Conservation (phyloP, 441 rosid species). For the Dalechampia spathulata region DNA sequence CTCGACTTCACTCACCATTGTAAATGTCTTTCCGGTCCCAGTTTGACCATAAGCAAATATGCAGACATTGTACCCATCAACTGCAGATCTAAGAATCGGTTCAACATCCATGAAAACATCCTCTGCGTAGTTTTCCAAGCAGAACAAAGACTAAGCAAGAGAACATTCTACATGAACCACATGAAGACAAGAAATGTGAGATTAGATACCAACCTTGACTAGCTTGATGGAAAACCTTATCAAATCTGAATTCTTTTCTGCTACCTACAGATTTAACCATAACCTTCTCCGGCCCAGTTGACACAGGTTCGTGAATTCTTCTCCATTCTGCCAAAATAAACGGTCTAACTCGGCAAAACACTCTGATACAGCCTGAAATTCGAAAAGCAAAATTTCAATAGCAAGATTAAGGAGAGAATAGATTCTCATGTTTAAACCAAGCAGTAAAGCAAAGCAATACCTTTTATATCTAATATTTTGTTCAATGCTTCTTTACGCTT, state of each 20-base stretch:
- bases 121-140: constrained; percentile 50
- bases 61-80: constrained; percentile 86
- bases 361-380: constrained; percentile 70
- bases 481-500: constrained; percentile 56
- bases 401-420: background rate
- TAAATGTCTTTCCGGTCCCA: constrained; percentile 81
- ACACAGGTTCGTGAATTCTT: constrained; percentile 40
- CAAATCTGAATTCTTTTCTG: constrained; percentile 63
- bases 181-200: background rate
- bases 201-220: constrained; percentile 57
- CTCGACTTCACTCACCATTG: constrained; percentile 50
- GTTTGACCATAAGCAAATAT: constrained; percentile 90
- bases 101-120: constrained; percentile 70
- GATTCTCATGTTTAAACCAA: constrained; percentile 5
- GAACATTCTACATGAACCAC: too few relatives aligned
- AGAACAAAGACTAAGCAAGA: too few relatives aligned
- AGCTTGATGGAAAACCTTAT: constrained; percentile 60
- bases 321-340: constrained; percentile 37
- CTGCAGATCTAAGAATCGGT: constrained; percentile 79
- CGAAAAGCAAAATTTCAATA: background rate
- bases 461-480: constrained; percentile 68
- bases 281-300: constrained; percentile 36
- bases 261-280: constrained; percentile 46
- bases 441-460: constrained; percentile 20
- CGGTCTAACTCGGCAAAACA: constrained; percentile 76